Base-by-base conservation (phyloP, 306 rosid genomes). In the Cucurbita pepo region DNA sequence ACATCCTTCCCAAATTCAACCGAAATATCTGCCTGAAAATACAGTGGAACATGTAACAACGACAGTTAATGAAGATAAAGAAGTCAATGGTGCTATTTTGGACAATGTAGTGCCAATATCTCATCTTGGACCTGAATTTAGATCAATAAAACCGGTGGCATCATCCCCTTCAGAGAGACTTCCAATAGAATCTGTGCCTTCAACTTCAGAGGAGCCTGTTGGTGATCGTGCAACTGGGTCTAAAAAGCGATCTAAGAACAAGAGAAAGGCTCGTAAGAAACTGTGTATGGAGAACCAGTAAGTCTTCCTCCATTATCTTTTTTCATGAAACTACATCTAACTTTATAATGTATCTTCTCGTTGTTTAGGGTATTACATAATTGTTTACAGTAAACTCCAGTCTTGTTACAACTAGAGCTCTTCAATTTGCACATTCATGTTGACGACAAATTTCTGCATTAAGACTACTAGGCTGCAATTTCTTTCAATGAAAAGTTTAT, bases 211-310 rank as follows among this genome's bases (percentile, higher is more conserved):
- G 34, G 78, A 75, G 66, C 71, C 69, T 37, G 4, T 21, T 44
- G 81, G 48, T 64, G 57, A 30, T 58, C 54, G 57, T 80, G 21
- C 74, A 25, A 78, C 71, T 76, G 34, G 74, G 43, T 38, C 47
- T 8, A 88, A 82, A 73, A 87, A 54, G 80, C 72, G 88, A 4
- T 77, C 76, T 36, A 84, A 63, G 81, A 84, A 75, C 77, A 79
- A 77, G 76, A 76, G 51, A 70, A 85, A 71, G 81, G 75, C 88
- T 30, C 76, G 76, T 18, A 88, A 84, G 81, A 83, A 70, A 78
- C 2, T 58, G 52, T 82, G 76, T 30, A 7, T 9, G 57, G 79
- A 75, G 50, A 21, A 81, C 34, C 56, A 5, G 91, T 88, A 83
- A 78, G 92, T 59, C 41, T 66, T 75, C 14, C 40, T 16, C 58